A percentile compares a stretch with the other conserved stretches of the same genome.
Evolutionary conservation across 2,329 filamentous ascomycete genomes (phyloP).

Genomic region (Penicillium griseofulvum): DNA sequence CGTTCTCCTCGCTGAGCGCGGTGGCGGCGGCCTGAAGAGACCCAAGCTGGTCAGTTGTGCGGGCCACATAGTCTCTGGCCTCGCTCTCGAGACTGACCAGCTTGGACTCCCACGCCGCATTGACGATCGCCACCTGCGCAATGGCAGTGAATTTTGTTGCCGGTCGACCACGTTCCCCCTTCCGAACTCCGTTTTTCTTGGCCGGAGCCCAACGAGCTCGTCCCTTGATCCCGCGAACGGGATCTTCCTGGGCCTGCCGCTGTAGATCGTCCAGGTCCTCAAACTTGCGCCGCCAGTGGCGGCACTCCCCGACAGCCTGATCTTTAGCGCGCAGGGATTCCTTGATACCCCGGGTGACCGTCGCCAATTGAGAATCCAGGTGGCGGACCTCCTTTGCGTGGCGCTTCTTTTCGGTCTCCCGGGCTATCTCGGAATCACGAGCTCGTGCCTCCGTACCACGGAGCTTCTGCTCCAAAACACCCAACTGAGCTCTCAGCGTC

Average conservation of each 20-base stretch:
- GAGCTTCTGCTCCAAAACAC: neutral
- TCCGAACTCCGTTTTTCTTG: neutral
- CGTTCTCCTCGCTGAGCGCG: neutral
- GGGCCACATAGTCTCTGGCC: neutral
- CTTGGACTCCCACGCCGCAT: neutral
- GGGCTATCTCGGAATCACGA: neutral
- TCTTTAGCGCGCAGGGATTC: neutral
- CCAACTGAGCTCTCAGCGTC: neutral
- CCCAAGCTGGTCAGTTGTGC: neutral
- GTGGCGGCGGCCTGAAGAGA: neutral
- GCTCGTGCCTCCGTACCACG: neutral
- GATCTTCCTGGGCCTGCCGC: neutral
- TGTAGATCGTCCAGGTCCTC: neutral
- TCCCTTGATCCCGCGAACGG: neutral
- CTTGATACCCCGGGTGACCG: neutral
- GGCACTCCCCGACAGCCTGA: neutral
- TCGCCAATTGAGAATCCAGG: neutral
- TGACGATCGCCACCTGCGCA: conserved; percentile 1
- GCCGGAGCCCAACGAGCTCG: neutral
- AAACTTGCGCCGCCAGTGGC: neutral
- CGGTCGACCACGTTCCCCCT: neutral
- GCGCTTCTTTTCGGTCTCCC: neutral
- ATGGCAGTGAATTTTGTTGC: neutral
- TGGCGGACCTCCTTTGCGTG: neutral
- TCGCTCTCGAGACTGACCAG: neutral